phyloP scores from a whole-genome alignment of 1,284 basidiomycete genomes.

The Ustilago shanxiensis region DNA sequence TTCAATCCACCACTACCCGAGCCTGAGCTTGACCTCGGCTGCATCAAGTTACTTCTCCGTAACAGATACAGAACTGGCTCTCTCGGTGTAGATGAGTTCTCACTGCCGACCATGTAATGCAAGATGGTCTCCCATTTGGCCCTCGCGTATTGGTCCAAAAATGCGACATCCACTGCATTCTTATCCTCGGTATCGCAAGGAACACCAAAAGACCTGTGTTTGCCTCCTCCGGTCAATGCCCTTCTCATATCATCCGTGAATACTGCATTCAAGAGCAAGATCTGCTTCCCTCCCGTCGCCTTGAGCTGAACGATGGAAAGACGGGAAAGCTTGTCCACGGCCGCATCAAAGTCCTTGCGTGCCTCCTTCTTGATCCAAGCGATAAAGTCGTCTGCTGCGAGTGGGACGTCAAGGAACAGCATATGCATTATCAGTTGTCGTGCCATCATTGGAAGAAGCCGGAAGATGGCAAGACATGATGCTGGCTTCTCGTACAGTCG shows the following conservation, averaged over 20 bases:
- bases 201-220: slow-evolving; percentile 90
- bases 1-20: slow-evolving; percentile 66
- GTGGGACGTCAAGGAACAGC: slow-evolving; percentile 87
- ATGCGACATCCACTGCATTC: slow-evolving; percentile 75
- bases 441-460: slow-evolving; percentile 86
- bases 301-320: slow-evolving; percentile 57
- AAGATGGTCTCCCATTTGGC: slow-evolving; percentile 97
- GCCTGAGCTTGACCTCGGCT: slow-evolving; percentile 27
- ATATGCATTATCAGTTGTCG: slow-evolving; percentile 91
- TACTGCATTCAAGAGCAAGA: slow-evolving; percentile 71
- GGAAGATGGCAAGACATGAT: slow-evolving; percentile 92
- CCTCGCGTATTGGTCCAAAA: slow-evolving; percentile 85
- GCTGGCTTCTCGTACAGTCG: slow-evolving; percentile 90
- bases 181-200: slow-evolving; percentile 74
- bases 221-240: slow-evolving; percentile 76
- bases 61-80: slow-evolving; percentile 86
- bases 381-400: slow-evolving; percentile 80
- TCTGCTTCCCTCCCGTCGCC: slow-evolving; percentile 24
- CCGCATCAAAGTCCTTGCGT: slow-evolving; percentile 71
- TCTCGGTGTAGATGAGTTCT: slow-evolving; percentile 79
- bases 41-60: slow-evolving; percentile 87
- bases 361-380: slow-evolving; percentile 81
- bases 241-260: slow-evolving; percentile 70
- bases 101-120: slow-evolving; percentile 98
- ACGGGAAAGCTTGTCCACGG: slow-evolving; percentile 41